Conservation (phyloP, 202 grass and related monocot species). For the Digitaria exilis region DNA sequence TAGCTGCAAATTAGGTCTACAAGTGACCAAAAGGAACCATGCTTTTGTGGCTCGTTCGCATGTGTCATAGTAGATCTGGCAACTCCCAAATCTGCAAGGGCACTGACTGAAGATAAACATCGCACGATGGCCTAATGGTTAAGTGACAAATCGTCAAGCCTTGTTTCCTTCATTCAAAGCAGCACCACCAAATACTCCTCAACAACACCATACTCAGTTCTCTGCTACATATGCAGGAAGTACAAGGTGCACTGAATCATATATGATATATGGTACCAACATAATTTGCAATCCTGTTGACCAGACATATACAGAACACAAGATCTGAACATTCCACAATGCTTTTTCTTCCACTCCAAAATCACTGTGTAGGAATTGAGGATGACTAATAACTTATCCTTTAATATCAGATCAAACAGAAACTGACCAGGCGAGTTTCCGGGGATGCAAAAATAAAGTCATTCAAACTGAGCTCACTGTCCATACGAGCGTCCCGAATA, state of each 20-base stretch:
- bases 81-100: slow-evolving; percentile 63
- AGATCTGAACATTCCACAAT: slow-evolving; percentile 64
- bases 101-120: slow-evolving; percentile 82
- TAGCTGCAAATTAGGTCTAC: slow-evolving; percentile 73
- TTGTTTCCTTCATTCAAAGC: slow-evolving; percentile 53
- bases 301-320: slow-evolving; percentile 47
- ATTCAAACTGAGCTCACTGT: slow-evolving; percentile 55
- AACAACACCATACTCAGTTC: slow-evolving; percentile 56
- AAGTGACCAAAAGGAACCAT: slow-evolving; percentile 72
- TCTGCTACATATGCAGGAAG: slow-evolving; percentile 80
- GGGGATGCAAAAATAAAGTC: slow-evolving; percentile 22
- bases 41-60: slow-evolving; percentile 66
- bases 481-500: slow-evolving; percentile 54
- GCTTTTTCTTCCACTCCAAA: slow-evolving; percentile 68
- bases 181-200: slow-evolving; percentile 43
- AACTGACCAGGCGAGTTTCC: slow-evolving; percentile 14
- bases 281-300: slow-evolving; percentile 67
- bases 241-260: slow-evolving; percentile 58
- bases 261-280: slow-evolving; percentile 74
- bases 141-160: slow-evolving; percentile 69
- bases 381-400: slow-evolving; percentile 24
- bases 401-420: slow-evolving; percentile 2
- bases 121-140: slow-evolving; percentile 83
- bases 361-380: slow-evolving; percentile 48
- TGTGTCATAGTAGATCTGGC: slow-evolving; percentile 64